Conservation (phyloP, 805 yeast species). For the Cyberlindnera lachancei region DNA sequence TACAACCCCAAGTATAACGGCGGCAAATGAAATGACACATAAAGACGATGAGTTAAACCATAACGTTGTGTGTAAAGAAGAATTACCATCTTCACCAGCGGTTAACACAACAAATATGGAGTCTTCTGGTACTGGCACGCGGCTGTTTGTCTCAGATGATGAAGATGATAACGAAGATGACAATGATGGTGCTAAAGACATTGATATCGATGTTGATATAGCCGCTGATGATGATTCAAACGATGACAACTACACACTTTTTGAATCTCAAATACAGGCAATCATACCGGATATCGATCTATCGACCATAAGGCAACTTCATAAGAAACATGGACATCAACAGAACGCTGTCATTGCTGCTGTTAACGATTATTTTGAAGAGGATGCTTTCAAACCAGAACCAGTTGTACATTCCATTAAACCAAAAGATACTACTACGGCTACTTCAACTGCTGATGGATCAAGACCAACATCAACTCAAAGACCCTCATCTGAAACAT, state of each 20-base stretch:
- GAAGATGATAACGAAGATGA: slow-evolving; percentile 12
- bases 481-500: background rate
- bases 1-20: too few species aligned
- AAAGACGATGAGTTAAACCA: background rate
- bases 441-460: background rate
- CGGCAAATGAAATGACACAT: too few species aligned
- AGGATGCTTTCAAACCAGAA: slow-evolving; percentile 1
- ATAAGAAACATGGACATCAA: slow-evolving; percentile 20
- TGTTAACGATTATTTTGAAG: slow-evolving; percentile 33
- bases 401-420: background rate
- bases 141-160: slow-evolving; percentile 12
- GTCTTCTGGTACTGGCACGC: background rate
- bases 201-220: background rate
- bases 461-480: background rate
- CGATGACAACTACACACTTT: slow-evolving; percentile 18
- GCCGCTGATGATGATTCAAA: slow-evolving; percentile 3
- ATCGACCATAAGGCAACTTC: slow-evolving; percentile 17
- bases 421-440: slow-evolving; percentile 2
- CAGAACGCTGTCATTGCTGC: slow-evolving; percentile 30
- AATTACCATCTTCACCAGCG: slow-evolving; percentile 2
- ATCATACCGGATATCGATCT: slow-evolving; percentile 28
- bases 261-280: slow-evolving; percentile 26
- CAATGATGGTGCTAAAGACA: background rate
- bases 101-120: background rate
- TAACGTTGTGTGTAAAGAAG: background rate